Base-by-base conservation (phyloP, 371 early-diverging fungal genomes). In the Capillidium rhysosporum region DNA sequence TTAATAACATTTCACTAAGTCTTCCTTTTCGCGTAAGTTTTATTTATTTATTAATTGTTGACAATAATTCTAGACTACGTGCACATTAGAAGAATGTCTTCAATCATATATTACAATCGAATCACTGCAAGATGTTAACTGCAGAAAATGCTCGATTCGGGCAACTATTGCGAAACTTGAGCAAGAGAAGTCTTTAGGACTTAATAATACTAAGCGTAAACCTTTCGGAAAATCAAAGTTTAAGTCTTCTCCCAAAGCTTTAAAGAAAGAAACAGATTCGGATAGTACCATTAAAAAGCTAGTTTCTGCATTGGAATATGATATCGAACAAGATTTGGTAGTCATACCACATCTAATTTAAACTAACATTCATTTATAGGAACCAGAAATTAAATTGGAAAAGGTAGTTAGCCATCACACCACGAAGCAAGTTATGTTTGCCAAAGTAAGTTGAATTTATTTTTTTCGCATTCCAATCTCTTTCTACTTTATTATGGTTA, bases 1-100 rank as follows among this genome's bases (percentile, higher is more conserved):
- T 87, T 67, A 84, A 86, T 61, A 83, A 82, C 46, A 65, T 86
- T 9, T 84, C 86, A 14, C 70, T 87, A 18, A 67, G 76, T 31
- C 69, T 85, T 39, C 88, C 88, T n/a, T 69, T 69, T 38, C 55
- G 57, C 26, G 71, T 72, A 65, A 65, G 41, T 20, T 53, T 26
- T 25, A 43, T 29, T 29, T 52, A n/a, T n/a, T 39, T 21, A 30
- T 21, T 29, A 23, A 16, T n/a, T 56, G 12, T 46, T 47, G 38
- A 39, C 2, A 49, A 41, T 10, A 25, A 7, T 31, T 41, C 1
- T 60, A 72, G 72, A 39, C 63, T 28, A 61, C 61, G 21, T 82
- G 79, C 47, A 70, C 79, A 12, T 58, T 86, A 46, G 82, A 82
- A 54, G 70, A 71, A 39, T 79, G 80, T 24, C 66, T 87, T 16